Evolutionary conservation across 257 asterid species (phyloP).

Genomic region (Fraxinus americana): DNA sequence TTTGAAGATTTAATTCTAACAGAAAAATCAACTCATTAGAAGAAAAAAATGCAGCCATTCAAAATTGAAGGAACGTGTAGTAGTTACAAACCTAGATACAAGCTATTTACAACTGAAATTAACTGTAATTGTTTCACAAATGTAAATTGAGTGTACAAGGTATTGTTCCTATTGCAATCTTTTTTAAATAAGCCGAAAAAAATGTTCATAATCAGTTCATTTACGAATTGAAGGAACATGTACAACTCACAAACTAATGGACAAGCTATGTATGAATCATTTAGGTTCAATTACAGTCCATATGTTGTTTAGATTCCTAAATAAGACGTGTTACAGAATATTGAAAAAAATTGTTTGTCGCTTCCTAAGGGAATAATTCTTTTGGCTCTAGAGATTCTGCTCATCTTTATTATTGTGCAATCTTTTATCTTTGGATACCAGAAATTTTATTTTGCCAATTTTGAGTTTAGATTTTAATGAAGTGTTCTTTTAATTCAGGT

Average conservation of each 20-base stretch:
- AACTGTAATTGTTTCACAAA: too few relatives aligned
- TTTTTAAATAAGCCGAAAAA: neutral
- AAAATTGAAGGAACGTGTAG: neutral
- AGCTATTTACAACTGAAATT: neutral
- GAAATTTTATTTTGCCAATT: neutral
- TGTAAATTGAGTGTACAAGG: neutral
- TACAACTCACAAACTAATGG: neutral
- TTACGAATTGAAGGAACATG: neutral
- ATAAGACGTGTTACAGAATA: neutral
- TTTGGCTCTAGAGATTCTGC: neutral
- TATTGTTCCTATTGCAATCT: neutral
- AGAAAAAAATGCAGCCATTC: too few relatives aligned
- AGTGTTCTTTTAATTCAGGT: conserved; percentile 51
- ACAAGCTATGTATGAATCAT: neutral
- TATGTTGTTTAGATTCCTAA: neutral
- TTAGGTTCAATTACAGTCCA: neutral
- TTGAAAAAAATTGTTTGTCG: neutral
- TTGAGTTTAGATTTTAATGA: neutral
- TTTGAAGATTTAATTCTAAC: neutral
- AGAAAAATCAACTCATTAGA: neutral
- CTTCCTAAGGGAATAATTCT: neutral
- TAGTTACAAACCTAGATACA: neutral
- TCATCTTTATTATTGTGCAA: too few relatives aligned
- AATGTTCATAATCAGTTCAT: neutral
- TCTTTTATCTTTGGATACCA: neutral